Base-by-base conservation (phyloP, 202 grass and related monocot genomes). In the Cymbopogon flexuosus region DNA sequence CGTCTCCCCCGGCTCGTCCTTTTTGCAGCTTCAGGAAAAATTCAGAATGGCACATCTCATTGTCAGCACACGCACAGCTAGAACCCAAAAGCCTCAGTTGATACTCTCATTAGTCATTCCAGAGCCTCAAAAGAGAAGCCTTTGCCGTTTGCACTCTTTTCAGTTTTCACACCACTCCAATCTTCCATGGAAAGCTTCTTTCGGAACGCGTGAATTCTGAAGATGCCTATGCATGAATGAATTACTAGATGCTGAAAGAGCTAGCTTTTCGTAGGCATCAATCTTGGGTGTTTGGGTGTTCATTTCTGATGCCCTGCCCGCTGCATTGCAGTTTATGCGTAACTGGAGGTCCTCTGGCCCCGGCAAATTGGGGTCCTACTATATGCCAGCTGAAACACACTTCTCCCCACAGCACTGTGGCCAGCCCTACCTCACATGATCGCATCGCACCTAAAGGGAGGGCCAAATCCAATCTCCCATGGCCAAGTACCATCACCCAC, bases 341-440 rank as follows among this genome's bases (percentile, higher is more conserved):
- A 47, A 47, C 40, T 43, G 24, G 4, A 16, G 22, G 19, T 2
- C 46, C 46, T 2, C 14, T 0, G 65, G 7, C 10, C 40, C 40
- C 10, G 19, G 21, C 68, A 10, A 42, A 72, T n/a, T n/a, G 42
- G 68, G 43, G 2, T 27, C 62, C 69, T 8, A 6, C 31, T 41
- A 79, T 29, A 18, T 69, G 73, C 12, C 62, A 88, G 87, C 87
- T 43, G 78, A 82, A 72, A 73, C 87, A 85, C 78, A 68, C n/a
- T 69, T 73, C 83, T n/a, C 80, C 83, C 82, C 34, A 34, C 12
- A 22, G 23, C 40, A 12, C 19, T 29, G 49, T 73, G 67, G 31
- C 73, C 72, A 85, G 4, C 79, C 67, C 78, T 89, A 89, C 83
- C 83, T 89, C 87, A 89, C 87, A 89, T 89, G 87, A 85, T 62